Base-by-base conservation (phyloP, 2,329 filamentous ascomycete genomes). In the Geosmithia putterillii region DNA sequence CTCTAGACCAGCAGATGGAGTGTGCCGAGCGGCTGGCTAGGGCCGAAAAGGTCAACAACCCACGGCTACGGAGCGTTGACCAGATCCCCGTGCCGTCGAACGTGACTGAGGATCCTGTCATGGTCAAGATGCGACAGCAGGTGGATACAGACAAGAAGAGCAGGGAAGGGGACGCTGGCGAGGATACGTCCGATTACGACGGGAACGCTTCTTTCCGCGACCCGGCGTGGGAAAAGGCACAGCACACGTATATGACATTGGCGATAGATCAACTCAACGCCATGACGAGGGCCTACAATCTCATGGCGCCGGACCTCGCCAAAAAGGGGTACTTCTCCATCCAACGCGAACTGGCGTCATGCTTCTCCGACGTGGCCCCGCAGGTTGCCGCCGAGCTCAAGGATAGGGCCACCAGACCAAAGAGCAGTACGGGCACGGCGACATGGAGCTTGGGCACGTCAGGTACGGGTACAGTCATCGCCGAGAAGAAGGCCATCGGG, bases 311-410 rank as follows among this genome's bases (percentile, higher is more conserved):
- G 0, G 82, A 87, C 44, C 71, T 95, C 2, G 89, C 90, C 2
- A 94, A 92, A 63, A 95, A 95, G 60, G 86, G 90, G 0, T 96
- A 96, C 60, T 88, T 87, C 56, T 81, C 73, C 2, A 75, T 96
- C 7, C 77, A 88, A 38, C 78, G 90, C 41, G 92, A 98, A 62
- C 70, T 96, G 15, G 73, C 71, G 23, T 70, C 76, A 3, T 95
- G 89, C 58, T 96, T 81, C 56, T 83, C 87, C 1, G 89, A 95
- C 47, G 81, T 94, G 1, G 90, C 90, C 7, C 87, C 87, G 0
- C 67, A 73, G 40, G 61, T 96, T 4, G 76, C 87, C 0, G 69
- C 73, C 2, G 80, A 81, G 48, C 92, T 96, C 47, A 72, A 73
- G 45, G 73, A 84, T 22, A 71, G 87, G 18, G 85, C 86, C 3